A percentile compares a stretch with the other conserved stretches of the same genome.
Conservation (phyloP, 1,139 yeast genomes). For the Taphrina communis region DNA sequence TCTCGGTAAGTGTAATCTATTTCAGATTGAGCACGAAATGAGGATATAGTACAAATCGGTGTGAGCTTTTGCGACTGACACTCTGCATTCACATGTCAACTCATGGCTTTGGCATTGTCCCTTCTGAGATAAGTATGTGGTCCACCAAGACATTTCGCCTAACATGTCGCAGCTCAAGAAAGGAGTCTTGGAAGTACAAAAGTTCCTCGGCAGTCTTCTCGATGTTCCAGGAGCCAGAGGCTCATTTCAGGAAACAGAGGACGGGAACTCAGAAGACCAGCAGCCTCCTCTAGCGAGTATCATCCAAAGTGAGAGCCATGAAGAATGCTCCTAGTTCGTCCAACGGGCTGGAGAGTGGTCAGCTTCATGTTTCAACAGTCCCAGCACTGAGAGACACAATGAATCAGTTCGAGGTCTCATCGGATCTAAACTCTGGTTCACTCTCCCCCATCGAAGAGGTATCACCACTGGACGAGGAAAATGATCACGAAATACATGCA, state of each 20-base stretch:
- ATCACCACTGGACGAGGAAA: neutral
- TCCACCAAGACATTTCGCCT: neutral
- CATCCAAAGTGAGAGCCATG: neutral
- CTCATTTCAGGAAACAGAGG: too few species aligned
- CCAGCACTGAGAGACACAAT: neutral
- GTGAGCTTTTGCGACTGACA: neutral
- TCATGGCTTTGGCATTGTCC: neutral
- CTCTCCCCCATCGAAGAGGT: constrained; percentile 12
- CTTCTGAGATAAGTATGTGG: constrained; percentile 9
- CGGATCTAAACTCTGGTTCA: neutral
- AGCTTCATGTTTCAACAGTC: neutral
- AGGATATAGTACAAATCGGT: neutral
- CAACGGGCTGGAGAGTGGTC: neutral
- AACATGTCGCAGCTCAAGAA: neutral
- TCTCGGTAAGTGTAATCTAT: constrained; percentile 1
- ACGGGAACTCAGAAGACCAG: too few species aligned
- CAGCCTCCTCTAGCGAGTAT: too few species aligned
- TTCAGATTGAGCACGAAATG: neutral
- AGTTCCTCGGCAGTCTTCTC: neutral
- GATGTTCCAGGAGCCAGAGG: neutral
- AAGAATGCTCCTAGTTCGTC: neutral
- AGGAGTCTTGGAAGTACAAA: neutral
- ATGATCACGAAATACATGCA: neutral
- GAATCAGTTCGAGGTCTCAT: neutral
- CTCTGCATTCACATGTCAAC: constrained; percentile 3